These are phyloP conservation scores for Marasmius sp. DNA, from an alignment of 1,284 basidiomycete genomes.

Conservation along the genomic window DNA sequence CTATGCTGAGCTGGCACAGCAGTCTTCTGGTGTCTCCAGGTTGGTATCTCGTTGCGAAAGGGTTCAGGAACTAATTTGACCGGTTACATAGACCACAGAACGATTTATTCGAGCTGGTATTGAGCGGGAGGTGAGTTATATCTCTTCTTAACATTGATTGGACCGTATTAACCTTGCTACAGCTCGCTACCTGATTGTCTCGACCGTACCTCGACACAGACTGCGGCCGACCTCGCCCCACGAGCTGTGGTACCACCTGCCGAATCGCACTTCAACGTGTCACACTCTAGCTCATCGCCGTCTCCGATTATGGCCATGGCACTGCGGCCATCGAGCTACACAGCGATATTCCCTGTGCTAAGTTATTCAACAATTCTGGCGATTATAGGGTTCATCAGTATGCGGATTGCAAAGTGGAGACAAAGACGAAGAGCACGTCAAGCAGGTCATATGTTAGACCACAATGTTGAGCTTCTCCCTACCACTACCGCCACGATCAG, in stretches of 20 bases:
- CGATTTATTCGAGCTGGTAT: neutral
- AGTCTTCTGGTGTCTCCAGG: neutral
- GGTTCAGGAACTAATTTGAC: neutral
- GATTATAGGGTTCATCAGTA: conserved; percentile 11
- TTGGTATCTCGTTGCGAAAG: neutral
- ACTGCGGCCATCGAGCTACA: neutral
- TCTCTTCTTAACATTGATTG: neutral
- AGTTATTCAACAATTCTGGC: conserved; percentile 11
- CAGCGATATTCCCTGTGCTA: conserved; percentile 8
- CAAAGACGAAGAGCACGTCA: conserved; percentile 1
- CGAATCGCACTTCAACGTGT: neutral
- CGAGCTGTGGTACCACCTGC: neutral
- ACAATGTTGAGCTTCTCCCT: conserved; percentile 10
- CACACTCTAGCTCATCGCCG: neutral
- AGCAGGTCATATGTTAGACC: conserved; percentile 3
- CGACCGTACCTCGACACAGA: neutral
- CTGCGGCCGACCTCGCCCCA: neutral
- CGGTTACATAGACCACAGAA: neutral
- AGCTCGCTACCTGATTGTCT: neutral
- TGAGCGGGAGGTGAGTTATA: neutral
- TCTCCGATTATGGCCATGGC: neutral
- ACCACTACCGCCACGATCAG: conserved; percentile 10
- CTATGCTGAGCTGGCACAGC: conserved; percentile 1
- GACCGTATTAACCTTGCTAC: neutral
- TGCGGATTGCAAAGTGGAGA: conserved; percentile 8